phyloP scores from a whole-genome alignment of 257 asterid genomes.

The Solanum sitiens region DNA sequence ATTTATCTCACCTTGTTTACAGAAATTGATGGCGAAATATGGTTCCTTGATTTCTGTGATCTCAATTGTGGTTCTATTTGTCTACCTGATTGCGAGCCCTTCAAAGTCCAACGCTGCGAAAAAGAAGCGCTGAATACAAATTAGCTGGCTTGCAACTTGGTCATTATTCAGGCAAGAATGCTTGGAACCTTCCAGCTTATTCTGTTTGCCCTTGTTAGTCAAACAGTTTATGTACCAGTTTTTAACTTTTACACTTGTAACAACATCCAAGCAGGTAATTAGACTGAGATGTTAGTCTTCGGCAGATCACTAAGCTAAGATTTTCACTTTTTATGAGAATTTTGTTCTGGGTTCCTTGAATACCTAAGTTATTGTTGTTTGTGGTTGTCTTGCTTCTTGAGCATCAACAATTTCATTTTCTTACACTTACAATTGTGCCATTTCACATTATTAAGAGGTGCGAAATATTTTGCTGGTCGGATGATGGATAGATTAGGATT shows the following conservation, averaged over 20 bases:
- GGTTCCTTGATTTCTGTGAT: conserved; percentile 77
- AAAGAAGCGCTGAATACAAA: conserved; percentile 43
- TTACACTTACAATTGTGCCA: background rate
- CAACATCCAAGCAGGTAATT: background rate
- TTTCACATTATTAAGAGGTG: background rate
- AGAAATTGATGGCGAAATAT: conserved; percentile 74
- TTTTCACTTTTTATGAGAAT: background rate
- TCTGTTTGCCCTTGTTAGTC: background rate
- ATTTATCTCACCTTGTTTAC: conserved; percentile 16
- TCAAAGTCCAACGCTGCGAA: conserved; percentile 37
- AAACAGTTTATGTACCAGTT: background rate
- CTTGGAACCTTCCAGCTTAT: background rate
- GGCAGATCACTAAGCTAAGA: background rate
- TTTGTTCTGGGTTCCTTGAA: background rate
- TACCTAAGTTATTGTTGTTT: background rate
- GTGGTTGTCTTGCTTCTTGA: background rate
- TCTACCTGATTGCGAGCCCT: conserved; percentile 53
- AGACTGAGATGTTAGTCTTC: background rate
- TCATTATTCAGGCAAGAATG: background rate
- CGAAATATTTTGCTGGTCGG: background rate
- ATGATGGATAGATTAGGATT: background rate
- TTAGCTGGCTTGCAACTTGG: background rate
- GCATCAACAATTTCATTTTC: background rate
- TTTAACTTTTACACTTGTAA: background rate
- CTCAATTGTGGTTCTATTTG: conserved; percentile 48